Conservation (phyloP, 1,284 basidiomycete genomes). For the Leccinum laetum region DNA sequence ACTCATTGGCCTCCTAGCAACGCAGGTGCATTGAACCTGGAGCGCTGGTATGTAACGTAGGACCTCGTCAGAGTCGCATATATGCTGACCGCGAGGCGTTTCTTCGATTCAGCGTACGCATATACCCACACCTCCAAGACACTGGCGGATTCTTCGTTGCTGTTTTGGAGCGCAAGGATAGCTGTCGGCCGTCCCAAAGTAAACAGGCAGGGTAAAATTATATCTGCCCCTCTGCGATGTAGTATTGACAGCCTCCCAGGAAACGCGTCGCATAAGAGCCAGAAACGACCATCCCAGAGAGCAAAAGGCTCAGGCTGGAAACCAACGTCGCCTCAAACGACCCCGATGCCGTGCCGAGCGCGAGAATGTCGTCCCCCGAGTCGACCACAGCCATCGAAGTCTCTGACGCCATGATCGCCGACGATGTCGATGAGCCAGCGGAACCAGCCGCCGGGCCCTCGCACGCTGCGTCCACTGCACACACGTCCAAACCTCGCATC, state of each 20-base stretch:
- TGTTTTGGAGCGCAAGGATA: conserved; percentile 65
- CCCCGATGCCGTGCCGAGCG: conserved; percentile 3
- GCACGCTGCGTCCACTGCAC: neutral
- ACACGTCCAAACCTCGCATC: conserved; percentile 22
- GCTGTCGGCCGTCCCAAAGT: conserved; percentile 11
- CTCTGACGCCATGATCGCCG: conserved; percentile 1
- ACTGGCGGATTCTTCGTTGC: conserved; percentile 98
- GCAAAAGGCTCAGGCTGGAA: conserved; percentile 50
- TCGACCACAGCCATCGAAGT: conserved; percentile 7
- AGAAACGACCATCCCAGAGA: conserved; percentile 37
- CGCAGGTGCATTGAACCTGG: conserved; percentile 57
- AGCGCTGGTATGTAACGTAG: conserved; percentile 60
- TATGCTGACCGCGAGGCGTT: conserved; percentile 8
- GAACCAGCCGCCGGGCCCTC: conserved; percentile 1
- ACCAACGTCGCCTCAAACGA: conserved; percentile 15
- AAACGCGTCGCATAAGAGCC: conserved; percentile 49
- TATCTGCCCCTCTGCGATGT: neutral
- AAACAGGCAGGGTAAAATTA: conserved; percentile 23
- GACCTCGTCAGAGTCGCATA: neutral
- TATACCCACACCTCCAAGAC: conserved; percentile 96
- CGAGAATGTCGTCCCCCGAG: conserved; percentile 18
- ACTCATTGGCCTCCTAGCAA: conserved; percentile 84
- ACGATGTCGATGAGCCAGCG: conserved; percentile 15
- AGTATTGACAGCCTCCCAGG: conserved; percentile 13
- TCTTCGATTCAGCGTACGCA: conserved; percentile 60